Evolutionary conservation across 768 basidiomycete genomes (phyloP), one percentile per base, ranked within the genome.

Genomic region (Kondoa malvinella): DNA sequence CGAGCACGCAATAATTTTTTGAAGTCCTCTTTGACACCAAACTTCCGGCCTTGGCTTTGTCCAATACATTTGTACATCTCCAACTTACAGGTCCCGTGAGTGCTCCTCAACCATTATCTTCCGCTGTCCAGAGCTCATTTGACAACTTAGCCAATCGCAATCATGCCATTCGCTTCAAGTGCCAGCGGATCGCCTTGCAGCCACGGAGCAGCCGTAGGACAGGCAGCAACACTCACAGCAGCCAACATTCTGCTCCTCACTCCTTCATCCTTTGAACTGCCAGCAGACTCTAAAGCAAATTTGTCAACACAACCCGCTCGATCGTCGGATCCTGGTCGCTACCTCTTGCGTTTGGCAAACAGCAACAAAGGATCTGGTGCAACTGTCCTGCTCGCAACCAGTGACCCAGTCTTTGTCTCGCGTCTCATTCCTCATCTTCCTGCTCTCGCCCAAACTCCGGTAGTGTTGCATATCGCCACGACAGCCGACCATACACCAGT

Each of bases 391-490:
- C 32, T 69, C 8, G 59, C 66, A 2, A 57, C 69, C 31, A 26
- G 26, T 14, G 66, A 64, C 56, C 58, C 60, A 17, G 56, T 34
- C 29, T 57, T 65, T 56, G 29, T 71, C 17, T 56, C 68, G 21
- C 68, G 60, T 21, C 34, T 71, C 27, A 14, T 66, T 50, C 56
- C 21, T 57, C 67, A 30, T n/a, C 67, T 31, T 29, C 66, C 40
- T 63, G 83, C 86, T 69, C 80, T 92, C 62, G 83, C 87, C 0
- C 74, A 80, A 0, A 77, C 80, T 2, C 84, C 88, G 0, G 77
- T 89, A 25, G 88, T 87, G 32, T 74, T 91, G 32, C 87, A 91
- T 74, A 78, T 90, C 40, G 84, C 85, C 15, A 80, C 84, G 57
- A 76, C 78, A 57, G 79, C 83, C 68, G 85, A 88, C 75, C 70